Percentiles rank a stretch among this genome's conserved stretches.
Conservation (phyloP, 176 grass and related monocot species). For the Alopecurus myosuroides region DNA sequence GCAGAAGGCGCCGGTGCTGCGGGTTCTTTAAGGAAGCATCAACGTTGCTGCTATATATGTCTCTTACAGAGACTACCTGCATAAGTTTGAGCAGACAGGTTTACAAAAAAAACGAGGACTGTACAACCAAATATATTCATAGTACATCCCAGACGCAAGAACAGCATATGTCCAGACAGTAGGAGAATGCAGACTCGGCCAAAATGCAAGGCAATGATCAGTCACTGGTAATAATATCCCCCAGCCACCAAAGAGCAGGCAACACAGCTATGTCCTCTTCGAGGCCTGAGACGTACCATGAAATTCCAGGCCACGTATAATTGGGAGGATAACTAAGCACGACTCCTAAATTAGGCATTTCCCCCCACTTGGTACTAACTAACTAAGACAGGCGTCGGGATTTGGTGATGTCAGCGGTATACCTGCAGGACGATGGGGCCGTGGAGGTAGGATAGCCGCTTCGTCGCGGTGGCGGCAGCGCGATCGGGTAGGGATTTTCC, state of each 20-base stretch:
- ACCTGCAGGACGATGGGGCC: slow-evolving; percentile 72
- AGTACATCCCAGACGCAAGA: not conserved
- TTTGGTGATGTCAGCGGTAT: not conserved
- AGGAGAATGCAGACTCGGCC: not conserved
- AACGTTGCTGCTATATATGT: slow-evolving; percentile 71
- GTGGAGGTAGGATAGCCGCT: slow-evolving; percentile 54
- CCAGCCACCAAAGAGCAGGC: not conserved
- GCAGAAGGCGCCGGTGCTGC: slow-evolving; percentile 46
- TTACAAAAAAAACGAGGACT: not conserved
- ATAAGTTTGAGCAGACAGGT: not conserved
- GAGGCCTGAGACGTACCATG: not conserved
- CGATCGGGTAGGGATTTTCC: slow-evolving; percentile 55
- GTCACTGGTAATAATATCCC: too few species aligned
- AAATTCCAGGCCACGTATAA: not conserved
- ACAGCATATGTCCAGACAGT: not conserved
- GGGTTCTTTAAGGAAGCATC: slow-evolving; percentile 67
- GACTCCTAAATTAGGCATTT: not conserved
- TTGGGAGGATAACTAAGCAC: not conserved
- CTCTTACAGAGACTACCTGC: slow-evolving; percentile 72
- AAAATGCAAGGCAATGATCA: not conserved
- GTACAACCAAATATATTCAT: not conserved
- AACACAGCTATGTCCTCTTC: not conserved
- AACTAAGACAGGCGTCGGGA: not conserved
- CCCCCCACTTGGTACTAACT: not conserved
- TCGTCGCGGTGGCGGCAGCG: slow-evolving; percentile 18